A percentile compares a stretch with the other conserved stretches of the same genome.
phyloP scores from a whole-genome alignment of 768 basidiomycete genomes.

The Agrocybe pediades region DNA sequence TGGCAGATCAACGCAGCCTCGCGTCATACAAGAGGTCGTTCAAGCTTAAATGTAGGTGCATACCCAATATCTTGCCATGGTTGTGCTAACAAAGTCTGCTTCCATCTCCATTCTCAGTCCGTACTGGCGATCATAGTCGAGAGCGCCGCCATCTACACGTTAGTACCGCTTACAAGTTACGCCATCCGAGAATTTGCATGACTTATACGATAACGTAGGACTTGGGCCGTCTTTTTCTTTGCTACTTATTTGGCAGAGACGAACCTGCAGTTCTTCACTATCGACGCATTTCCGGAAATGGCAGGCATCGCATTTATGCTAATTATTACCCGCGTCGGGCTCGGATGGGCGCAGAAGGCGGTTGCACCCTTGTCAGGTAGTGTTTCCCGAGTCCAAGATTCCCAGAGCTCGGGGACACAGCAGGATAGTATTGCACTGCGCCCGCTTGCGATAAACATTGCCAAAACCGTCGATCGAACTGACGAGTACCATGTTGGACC shows the following conservation, averaged over 20 bases:
- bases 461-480: no score
- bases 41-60: not conserved
- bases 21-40: not conserved
- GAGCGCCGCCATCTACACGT: conserved; percentile 4
- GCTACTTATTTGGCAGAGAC: not conserved
- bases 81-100: no score
- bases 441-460: no score
- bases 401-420: no score
- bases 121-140: conserved; percentile 2
- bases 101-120: no score
- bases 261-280: conserved; percentile 1
- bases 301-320: conserved; percentile 1
- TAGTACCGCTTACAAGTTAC: not conserved
- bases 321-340: conserved; percentile 1
- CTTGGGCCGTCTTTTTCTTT: not conserved
- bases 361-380: no score
- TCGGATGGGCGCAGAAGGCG: not conserved
- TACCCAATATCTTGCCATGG: not conserved
- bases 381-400: no score
- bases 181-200: not conserved
- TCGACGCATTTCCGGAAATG: conserved; percentile 1
- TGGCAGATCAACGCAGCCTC: not conserved
- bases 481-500: no score
- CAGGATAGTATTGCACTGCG: no score
- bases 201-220: no score